Conservation (phyloP, 2,329 filamentous ascomycete species). For the Colletotrichum limetticola region DNA sequence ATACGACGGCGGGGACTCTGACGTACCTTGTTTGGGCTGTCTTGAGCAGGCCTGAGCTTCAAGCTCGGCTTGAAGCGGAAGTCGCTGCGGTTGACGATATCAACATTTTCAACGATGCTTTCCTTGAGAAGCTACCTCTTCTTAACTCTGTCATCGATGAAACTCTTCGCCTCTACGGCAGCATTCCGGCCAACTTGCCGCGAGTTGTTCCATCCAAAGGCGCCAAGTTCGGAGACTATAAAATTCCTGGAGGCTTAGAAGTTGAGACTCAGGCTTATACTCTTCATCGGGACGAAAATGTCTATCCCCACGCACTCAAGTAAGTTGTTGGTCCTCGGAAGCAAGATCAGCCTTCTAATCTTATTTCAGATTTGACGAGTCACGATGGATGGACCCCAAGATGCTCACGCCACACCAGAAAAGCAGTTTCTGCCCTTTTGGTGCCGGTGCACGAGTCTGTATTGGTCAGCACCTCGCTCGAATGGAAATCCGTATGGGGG, state of each 20-base stretch:
- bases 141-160: constrained; percentile 57
- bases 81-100: constrained; percentile 38
- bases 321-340: background rate
- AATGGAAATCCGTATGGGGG: constrained; percentile 64
- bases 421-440: constrained; percentile 62
- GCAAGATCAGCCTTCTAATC: background rate
- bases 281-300: constrained; percentile 53
- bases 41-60: constrained; percentile 44
- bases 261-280: constrained; percentile 57
- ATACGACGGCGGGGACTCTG: constrained; percentile 61
- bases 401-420: constrained; percentile 49
- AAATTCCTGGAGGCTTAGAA: constrained; percentile 50
- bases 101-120: constrained; percentile 40
- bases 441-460: constrained; percentile 58
- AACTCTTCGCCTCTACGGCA: constrained; percentile 54
- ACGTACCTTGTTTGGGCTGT: constrained; percentile 59
- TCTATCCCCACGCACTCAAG: constrained; percentile 53
- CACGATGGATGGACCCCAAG: background rate
- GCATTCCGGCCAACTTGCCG: constrained; percentile 51
- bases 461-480: constrained; percentile 67
- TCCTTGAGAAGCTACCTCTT: constrained; percentile 50
- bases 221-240: constrained; percentile 48
- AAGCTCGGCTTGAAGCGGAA: constrained; percentile 46
- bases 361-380: constrained; percentile 13
- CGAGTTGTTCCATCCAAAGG: constrained; percentile 53